phyloP scores from a whole-genome alignment of 306 rosid genomes.

The Betula pendula region DNA sequence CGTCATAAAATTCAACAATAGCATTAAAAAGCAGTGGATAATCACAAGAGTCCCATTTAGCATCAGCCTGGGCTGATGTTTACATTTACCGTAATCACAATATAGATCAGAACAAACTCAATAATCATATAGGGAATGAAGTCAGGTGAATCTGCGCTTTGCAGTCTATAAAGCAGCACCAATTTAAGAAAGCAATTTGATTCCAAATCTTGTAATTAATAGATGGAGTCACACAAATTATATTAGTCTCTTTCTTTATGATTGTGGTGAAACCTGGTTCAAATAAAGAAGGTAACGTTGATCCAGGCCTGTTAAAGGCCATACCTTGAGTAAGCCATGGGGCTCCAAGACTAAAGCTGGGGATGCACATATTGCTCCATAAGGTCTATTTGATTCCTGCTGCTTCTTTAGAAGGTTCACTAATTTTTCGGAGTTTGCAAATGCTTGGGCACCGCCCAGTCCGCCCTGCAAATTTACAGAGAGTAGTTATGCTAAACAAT shows the following conservation, averaged over 20 bases:
- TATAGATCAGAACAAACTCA: background rate
- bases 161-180: background rate
- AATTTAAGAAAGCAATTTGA: background rate
- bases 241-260: background rate
- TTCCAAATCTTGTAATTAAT: background rate
- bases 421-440: slow-evolving; percentile 75
- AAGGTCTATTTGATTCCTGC: slow-evolving; percentile 66
- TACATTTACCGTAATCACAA: too few species aligned
- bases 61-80: too few species aligned
- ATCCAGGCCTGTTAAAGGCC: slow-evolving; percentile 9
- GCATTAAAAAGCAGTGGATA: background rate
- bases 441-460: slow-evolving; percentile 89
- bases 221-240: background rate
- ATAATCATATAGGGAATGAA: background rate
- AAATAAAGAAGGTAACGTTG: background rate
- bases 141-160: background rate
- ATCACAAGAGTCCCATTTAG: too few species aligned
- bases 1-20: background rate
- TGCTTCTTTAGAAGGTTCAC: slow-evolving; percentile 72
- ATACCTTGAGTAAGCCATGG: slow-evolving; percentile 87
- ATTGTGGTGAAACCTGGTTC: background rate
- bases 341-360: slow-evolving; percentile 91
- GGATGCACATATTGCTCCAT: slow-evolving; percentile 96
- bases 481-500: slow-evolving; percentile 19
- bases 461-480: slow-evolving; percentile 68